phyloP scores from a whole-genome alignment of 768 basidiomycete genomes.

The Daedalea quercina region DNA sequence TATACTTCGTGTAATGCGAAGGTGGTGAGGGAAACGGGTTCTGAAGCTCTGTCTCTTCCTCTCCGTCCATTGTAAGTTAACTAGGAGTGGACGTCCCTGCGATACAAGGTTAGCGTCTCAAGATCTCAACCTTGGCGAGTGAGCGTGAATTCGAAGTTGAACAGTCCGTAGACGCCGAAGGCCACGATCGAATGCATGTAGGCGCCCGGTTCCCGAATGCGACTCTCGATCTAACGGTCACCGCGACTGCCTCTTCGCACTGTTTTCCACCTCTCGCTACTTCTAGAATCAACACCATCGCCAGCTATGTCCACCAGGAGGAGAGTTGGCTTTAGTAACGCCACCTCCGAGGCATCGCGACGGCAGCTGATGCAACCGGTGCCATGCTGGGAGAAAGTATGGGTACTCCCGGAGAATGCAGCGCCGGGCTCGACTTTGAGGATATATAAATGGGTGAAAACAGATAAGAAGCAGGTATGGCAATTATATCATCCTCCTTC shows the following conservation, averaged over 20 bases:
- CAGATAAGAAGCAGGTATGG: slow-evolving; percentile 66
- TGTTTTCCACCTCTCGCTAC: no score
- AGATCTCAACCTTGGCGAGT: no score
- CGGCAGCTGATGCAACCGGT: slow-evolving; percentile 87
- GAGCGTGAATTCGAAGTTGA: no score
- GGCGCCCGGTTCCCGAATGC: no score
- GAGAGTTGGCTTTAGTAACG: slow-evolving; percentile 70
- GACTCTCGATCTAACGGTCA: no score
- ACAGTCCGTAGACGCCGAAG: no score
- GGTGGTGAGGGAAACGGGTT: slow-evolving; percentile 91
- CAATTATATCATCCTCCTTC: not conserved
- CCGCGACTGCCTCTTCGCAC: no score
- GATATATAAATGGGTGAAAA: slow-evolving; percentile 74
- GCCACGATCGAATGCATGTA: no score
- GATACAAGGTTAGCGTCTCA: no score
- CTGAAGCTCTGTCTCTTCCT: slow-evolving; percentile 70
- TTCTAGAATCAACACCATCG: no score
- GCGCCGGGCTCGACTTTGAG: slow-evolving; percentile 53
- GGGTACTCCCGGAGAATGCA: slow-evolving; percentile 54
- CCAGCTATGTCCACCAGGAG: slow-evolving; percentile 60
- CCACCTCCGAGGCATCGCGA: slow-evolving; percentile 74
- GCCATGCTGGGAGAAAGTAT: slow-evolving; percentile 78
- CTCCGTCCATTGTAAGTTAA: slow-evolving; percentile 42
- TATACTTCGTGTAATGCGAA: slow-evolving; percentile 75
- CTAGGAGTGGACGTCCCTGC: no score